Conservation (phyloP, 768 basidiomycete genomes). For the Suillus brevipes region DNA sequence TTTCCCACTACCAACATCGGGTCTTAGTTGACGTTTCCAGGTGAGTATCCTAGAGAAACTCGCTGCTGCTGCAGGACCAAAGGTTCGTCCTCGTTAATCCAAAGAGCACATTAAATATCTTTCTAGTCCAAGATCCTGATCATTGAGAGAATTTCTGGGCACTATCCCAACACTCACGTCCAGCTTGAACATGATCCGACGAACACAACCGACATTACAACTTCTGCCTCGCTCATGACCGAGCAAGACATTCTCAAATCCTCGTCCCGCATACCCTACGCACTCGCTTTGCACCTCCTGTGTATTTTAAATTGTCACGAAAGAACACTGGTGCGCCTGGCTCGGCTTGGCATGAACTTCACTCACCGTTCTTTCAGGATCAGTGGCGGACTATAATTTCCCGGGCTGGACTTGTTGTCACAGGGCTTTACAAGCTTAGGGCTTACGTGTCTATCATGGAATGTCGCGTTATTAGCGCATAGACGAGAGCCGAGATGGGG, state of each 20-base stretch:
- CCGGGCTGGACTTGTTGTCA: neutral
- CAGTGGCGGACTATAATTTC: conserved; percentile 1
- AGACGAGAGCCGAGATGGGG: neutral
- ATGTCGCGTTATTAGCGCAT: neutral
- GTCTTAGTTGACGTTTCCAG: neutral
- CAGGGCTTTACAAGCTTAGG: conserved; percentile 5
- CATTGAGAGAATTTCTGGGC: conserved; percentile 3
- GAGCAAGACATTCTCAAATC: neutral
- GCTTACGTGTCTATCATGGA: conserved; percentile 7
- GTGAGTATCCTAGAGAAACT: neutral
- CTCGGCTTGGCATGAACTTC: neutral
- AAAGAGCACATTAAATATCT: neutral
- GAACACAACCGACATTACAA: neutral
- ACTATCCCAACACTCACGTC: neutral
- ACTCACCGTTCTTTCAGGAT: conserved; percentile 1
- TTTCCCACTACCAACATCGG: neutral
- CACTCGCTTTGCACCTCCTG: conserved; percentile 1
- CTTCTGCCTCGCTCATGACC: neutral
- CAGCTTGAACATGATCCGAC: neutral
- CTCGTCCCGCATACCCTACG: neutral
- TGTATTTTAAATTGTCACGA: conserved; percentile 7
- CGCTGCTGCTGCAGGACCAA: conserved; percentile 6
- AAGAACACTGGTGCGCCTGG: neutral
- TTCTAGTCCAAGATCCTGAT: conserved; percentile 7
- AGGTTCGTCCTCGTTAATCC: conserved; percentile 1